Conservation (phyloP, 2,329 filamentous ascomycete genomes). For the Juglanconis sp. region DNA sequence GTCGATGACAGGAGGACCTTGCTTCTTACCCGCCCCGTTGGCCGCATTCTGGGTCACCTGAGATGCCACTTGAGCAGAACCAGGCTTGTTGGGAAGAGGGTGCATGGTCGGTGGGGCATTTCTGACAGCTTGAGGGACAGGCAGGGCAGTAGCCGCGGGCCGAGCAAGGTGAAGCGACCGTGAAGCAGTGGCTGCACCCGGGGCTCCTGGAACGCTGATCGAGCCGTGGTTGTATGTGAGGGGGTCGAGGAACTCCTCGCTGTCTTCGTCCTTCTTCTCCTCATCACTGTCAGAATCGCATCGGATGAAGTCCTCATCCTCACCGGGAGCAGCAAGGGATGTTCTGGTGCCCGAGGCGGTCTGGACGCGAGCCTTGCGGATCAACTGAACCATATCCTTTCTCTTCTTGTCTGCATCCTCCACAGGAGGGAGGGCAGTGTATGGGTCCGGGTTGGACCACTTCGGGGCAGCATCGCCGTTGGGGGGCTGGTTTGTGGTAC, state of each 20-base stretch:
- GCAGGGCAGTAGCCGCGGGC: conserved; percentile 4
- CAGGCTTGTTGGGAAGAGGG: not conserved
- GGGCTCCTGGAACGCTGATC: not conserved
- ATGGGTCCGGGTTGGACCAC: conserved; percentile 96
- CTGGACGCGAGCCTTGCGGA: conserved; percentile 80
- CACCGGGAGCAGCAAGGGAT: conserved; percentile 40
- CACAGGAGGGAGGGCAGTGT: conserved; percentile 79
- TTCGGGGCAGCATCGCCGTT: conserved; percentile 56
- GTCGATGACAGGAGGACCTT: conserved; percentile 2
- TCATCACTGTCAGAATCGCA: conserved; percentile 64
- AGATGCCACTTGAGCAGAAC: not conserved
- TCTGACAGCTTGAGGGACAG: not conserved
- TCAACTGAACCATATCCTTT: conserved; percentile 84
- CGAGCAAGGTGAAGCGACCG: no score
- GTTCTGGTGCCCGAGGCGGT: conserved; percentile 38
- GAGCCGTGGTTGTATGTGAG: conserved; percentile 12
- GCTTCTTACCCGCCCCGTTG: not conserved
- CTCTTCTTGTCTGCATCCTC: conserved; percentile 66
- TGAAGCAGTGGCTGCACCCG: conserved; percentile 7
- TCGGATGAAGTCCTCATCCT: conserved; percentile 84
- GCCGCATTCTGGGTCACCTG: not conserved
- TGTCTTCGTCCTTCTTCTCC: conserved; percentile 25
- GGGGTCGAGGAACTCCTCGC: conserved; percentile 18
- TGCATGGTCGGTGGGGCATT: not conserved
- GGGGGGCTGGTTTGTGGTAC: conserved; percentile 29